Conservation (phyloP, 768 basidiomycete species). For the Boletus rex-veris region DNA sequence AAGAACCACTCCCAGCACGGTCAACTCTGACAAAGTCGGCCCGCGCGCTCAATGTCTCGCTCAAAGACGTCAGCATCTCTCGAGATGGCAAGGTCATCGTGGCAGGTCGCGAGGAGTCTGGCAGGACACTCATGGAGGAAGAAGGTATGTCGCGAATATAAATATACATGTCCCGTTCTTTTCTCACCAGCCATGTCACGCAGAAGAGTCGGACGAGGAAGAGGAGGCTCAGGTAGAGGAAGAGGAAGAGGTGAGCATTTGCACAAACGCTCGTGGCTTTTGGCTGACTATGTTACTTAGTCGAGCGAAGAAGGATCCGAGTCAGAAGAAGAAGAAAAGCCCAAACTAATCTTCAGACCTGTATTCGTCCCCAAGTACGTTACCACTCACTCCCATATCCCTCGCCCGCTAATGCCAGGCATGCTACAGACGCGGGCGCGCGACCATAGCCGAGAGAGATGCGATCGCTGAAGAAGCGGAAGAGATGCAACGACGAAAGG, state of each 20-base stretch:
- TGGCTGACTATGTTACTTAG: constrained; percentile 36
- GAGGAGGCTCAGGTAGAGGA: constrained; percentile 45
- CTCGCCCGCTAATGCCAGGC: neutral
- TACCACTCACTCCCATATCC: neutral
- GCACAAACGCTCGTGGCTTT: constrained; percentile 1
- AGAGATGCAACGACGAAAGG: constrained; percentile 65
- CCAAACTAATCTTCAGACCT: constrained; percentile 80
- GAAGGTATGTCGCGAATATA: constrained; percentile 36
- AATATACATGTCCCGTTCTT: constrained; percentile 12
- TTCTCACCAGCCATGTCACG: constrained; percentile 2
- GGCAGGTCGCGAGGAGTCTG: constrained; percentile 74
- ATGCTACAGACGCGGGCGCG: constrained; percentile 62
- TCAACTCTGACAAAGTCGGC: constrained; percentile 32
- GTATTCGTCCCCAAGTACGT: constrained; percentile 93
- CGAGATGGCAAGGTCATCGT: constrained; percentile 77
- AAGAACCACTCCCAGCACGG: constrained; percentile 40
- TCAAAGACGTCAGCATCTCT: constrained; percentile 80
- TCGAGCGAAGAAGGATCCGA: constrained; percentile 85
- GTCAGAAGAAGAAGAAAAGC: constrained; percentile 71
- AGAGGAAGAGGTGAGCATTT: constrained; percentile 38
- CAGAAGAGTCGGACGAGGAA: constrained; percentile 32
- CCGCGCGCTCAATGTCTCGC: constrained; percentile 66
- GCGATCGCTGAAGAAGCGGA: constrained; percentile 69
- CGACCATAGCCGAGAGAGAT: constrained; percentile 68
- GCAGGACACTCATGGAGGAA: constrained; percentile 62